A percentile compares a stretch with the other conserved stretches of the same genome.
Evolutionary conservation across 1,284 basidiomycete genomes (phyloP).

Genomic region (Retiboletus flavoniger): DNA sequence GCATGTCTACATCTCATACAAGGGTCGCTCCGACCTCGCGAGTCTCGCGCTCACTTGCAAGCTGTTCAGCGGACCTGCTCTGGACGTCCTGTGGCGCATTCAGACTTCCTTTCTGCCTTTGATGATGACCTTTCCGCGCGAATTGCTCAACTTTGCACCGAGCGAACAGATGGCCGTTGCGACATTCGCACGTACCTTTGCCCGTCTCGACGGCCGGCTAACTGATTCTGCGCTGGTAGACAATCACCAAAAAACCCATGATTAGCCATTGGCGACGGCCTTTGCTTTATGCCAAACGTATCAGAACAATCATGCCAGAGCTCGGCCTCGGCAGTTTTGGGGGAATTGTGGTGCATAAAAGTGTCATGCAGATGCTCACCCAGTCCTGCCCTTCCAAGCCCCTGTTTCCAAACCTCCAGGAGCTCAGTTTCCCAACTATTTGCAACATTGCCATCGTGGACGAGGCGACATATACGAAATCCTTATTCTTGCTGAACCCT

Average conservation of each 20-base stretch:
- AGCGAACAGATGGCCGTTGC: constrained; percentile 24
- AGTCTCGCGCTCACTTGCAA: constrained; percentile 22
- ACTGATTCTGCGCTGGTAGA: constrained; percentile 5
- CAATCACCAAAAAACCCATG: constrained; percentile 15
- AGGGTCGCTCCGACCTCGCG: constrained; percentile 16
- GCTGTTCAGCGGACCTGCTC: constrained; percentile 18
- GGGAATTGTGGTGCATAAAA: constrained; percentile 22
- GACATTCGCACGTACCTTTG: constrained; percentile 15
- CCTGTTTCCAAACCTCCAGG: constrained; percentile 25
- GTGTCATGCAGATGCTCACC: constrained; percentile 21
- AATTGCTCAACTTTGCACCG: constrained; percentile 19
- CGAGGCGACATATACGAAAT: constrained; percentile 15
- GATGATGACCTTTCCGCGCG: constrained; percentile 19
- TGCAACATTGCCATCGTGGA: constrained; percentile 24
- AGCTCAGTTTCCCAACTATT: constrained; percentile 19
- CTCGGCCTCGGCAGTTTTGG: constrained; percentile 9
- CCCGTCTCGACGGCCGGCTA: rapidly evolving
- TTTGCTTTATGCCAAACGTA: constrained; percentile 22
- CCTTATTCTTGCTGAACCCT: constrained; percentile 20
- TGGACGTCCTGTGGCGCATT: constrained; percentile 24
- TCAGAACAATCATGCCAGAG: constrained; percentile 21
- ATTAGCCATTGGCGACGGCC: constrained; percentile 19
- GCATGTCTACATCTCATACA: constrained; percentile 9
- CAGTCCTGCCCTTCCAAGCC: constrained; percentile 24
- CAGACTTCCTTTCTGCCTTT: constrained; percentile 24